A percentile compares a stretch with the other conserved stretches of the same genome.
These are phyloP conservation scores for Bipolaris sorokiniana DNA, from an alignment of 2,329 filamentous ascomycete genomes.

Conservation along the genomic window DNA sequence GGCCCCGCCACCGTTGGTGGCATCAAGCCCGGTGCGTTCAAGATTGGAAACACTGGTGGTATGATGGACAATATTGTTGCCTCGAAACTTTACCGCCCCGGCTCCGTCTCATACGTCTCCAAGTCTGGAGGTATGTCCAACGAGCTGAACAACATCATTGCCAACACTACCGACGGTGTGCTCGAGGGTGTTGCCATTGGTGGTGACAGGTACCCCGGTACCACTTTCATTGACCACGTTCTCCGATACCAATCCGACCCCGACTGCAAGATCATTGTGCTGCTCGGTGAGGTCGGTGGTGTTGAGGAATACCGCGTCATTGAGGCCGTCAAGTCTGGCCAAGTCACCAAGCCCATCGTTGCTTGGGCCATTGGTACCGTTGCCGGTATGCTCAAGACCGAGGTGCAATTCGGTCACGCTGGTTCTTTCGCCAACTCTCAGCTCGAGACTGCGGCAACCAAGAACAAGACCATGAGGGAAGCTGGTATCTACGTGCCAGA, in stretches of 20 bases:
- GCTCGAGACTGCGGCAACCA: constrained; percentile 93
- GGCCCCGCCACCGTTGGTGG: constrained; percentile 97
- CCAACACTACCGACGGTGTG: constrained; percentile 95
- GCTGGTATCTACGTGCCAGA: constrained; percentile 93
- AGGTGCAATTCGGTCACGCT: constrained; percentile 99
- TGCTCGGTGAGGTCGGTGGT: constrained; percentile 98
- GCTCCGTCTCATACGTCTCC: constrained; percentile 98
- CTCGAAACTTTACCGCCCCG: constrained; percentile 99
- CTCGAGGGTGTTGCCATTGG: constrained; percentile 99
- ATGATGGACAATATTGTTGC: constrained; percentile 99
- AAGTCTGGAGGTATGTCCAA: constrained; percentile 99
- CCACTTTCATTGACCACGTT: constrained; percentile 98
- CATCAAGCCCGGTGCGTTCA: constrained; percentile 99
- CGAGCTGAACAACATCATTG: constrained; percentile 99
- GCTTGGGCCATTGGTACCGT: constrained; percentile 99
- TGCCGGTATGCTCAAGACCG: constrained; percentile 99
- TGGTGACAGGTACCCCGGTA: constrained; percentile 98
- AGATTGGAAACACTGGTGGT: constrained; percentile 99
- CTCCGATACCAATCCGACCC: constrained; percentile 96
- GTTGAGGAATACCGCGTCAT: constrained; percentile 99
- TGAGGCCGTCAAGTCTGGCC: constrained; percentile 91
- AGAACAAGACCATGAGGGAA: constrained; percentile 97
- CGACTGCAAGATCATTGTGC: constrained; percentile 93
- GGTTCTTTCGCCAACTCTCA: constrained; percentile 99
- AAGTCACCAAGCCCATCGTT: constrained; percentile 97